A percentile compares a stretch with the other conserved stretches of the same genome.
Conservation (phyloP, 495 filamentous ascomycete genomes). For the Penicillium samsonianum region DNA sequence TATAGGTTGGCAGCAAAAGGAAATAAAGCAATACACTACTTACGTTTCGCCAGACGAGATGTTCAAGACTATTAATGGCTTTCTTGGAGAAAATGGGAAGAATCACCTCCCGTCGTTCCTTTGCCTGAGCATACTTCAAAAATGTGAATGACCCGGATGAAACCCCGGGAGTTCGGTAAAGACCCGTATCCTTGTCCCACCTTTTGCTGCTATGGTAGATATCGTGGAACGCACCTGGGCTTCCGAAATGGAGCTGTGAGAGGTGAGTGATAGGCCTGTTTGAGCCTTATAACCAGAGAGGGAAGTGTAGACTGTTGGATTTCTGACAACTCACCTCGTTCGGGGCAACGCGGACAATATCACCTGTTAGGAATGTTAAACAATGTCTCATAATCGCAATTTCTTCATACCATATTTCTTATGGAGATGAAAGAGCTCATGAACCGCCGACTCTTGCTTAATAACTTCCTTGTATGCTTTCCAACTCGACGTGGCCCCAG, state of each 20-base stretch:
- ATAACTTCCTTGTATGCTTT: constrained; percentile 14
- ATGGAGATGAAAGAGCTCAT: constrained; percentile 6
- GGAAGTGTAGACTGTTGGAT: background rate
- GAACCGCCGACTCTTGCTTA: constrained; percentile 4
- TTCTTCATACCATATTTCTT: constrained; percentile 6
- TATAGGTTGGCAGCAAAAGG: background rate
- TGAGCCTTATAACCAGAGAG: background rate
- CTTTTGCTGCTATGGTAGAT: constrained; percentile 11
- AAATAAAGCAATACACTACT: background rate
- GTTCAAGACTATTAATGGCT: constrained; percentile 7
- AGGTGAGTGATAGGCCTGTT: background rate
- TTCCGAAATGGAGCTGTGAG: constrained; percentile 8
- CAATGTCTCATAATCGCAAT: background rate
- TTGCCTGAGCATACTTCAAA: constrained; percentile 10
- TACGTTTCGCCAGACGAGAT: constrained; percentile 13
- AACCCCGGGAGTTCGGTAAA: constrained; percentile 10
- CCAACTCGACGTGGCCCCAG: constrained; percentile 11
- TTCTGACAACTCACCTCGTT: constrained; percentile 1
- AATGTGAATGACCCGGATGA: constrained; percentile 4
- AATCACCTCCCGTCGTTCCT: constrained; percentile 8
- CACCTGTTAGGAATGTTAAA: background rate
- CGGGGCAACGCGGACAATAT: constrained; percentile 9
- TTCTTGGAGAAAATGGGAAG: constrained; percentile 10
- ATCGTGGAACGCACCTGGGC: constrained; percentile 8
- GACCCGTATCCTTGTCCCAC: constrained; percentile 10